Percentiles rank a stretch among this genome's conserved stretches.
Evolutionary conservation across 495 filamentous ascomycete species (phyloP).

Genomic region (Zalerion maritima): DNA sequence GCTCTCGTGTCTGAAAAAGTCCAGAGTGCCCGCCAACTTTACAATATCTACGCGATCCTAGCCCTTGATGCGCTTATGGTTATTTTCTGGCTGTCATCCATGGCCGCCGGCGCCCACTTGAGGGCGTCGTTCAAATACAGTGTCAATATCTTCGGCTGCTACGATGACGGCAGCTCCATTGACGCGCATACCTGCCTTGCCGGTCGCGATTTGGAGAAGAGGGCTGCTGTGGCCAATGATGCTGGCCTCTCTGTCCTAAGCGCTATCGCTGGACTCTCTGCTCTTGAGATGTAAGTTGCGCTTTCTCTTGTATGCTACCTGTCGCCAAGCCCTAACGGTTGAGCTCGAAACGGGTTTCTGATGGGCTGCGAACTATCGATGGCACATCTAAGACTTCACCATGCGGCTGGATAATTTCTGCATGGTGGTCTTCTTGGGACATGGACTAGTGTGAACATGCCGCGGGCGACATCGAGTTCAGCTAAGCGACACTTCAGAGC

Average conservation of each 20-base stretch:
- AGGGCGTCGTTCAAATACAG: conserved; percentile 19
- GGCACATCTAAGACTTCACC: too few species aligned
- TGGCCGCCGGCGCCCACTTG: conserved; percentile 26
- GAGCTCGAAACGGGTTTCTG: too few species aligned
- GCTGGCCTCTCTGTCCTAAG: conserved; percentile 17
- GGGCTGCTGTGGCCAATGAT: conserved; percentile 13
- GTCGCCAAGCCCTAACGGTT: too few species aligned
- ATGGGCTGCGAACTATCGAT: too few species aligned
- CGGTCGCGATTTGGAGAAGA: conserved; percentile 12
- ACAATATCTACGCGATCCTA: conserved; percentile 34
- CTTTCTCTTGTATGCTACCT: neutral
- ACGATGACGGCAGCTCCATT: conserved; percentile 21
- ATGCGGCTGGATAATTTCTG: too few species aligned
- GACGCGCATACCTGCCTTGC: conserved; percentile 21
- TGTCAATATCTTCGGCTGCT: conserved; percentile 19
- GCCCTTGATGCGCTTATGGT: conserved; percentile 28
- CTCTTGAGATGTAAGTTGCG: conserved; percentile 19
- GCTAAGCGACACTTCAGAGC: too few species aligned
- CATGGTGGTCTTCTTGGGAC: too few species aligned
- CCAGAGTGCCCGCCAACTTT: conserved; percentile 15
- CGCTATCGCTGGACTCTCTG: conserved; percentile 28
- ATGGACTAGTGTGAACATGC: too few species aligned
- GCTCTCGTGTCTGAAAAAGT: conserved; percentile 26
- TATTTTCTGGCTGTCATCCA: conserved; percentile 32
- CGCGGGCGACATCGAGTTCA: too few species aligned